Base-by-base conservation (phyloP, 2,329 filamentous ascomycete species). In the Daldinia sp. region DNA sequence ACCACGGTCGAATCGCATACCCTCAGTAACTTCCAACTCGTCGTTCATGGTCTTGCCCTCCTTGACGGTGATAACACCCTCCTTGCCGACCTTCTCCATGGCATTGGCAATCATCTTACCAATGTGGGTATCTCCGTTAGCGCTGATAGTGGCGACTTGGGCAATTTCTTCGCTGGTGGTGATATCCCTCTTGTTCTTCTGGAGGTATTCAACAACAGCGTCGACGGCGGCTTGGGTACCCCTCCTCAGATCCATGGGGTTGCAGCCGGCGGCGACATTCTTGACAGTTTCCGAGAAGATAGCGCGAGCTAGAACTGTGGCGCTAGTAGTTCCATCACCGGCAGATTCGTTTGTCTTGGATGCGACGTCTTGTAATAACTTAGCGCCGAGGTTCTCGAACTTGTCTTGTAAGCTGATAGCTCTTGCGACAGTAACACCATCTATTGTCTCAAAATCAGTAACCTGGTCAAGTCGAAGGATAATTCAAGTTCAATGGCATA, bases 201-300 rank as follows among this genome's bases (percentile, higher is more conserved):
- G 92, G 77, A 99, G 89, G 85, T 91, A 99, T 79, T 97, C 90
- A 76, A 99, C 94, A 64, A 98, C 96, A 69, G 94, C 91, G 73
- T 97, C 93, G 72, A 99, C 96, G 67, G 95, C 95, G 75, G 94
- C 93, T 87, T 99, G 96, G 79, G 96, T 98, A 83, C 96, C 96
- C 78, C 96, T 92, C 82, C 96, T 92, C 79, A 99, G 89, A 80
- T 99, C 96, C 96, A 99, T 98, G 74, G 96, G 96, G 87, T 99
- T 99, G 92, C 96, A 99, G 79, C 96, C 96, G 72, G 96, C 96
- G 74, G 96, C 96, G 73, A 99, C 96, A 82, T 99, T 99, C 92
- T 99, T 99, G 81, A 98, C 96, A 62, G 95, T 98, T 89, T 99
- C 96, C 83, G 96, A 97, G 89, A 99, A 99, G 85, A 99, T 99